Evolutionary conservation across 2,329 filamentous ascomycete genomes (phyloP).

Genomic region (Emergomyces africanus): DNA sequence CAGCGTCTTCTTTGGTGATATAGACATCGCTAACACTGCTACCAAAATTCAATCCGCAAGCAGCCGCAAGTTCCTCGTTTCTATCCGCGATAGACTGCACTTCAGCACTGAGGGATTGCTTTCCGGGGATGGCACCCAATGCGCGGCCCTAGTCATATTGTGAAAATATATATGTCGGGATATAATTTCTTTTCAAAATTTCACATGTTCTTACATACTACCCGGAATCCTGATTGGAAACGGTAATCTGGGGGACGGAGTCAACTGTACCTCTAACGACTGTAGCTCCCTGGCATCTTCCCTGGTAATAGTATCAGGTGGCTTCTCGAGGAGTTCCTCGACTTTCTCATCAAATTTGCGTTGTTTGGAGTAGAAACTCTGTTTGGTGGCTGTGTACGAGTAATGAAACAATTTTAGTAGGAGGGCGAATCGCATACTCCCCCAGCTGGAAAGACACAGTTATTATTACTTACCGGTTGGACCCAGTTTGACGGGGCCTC

Average conservation of each 20-base stretch:
- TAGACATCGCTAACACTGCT: neutral
- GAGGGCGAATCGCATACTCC: neutral
- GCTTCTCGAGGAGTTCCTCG: neutral
- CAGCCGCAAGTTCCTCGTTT: neutral
- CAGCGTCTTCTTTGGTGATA: neutral
- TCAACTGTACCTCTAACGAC: neutral
- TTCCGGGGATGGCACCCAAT: neutral
- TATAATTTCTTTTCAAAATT: neutral
- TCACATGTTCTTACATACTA: neutral
- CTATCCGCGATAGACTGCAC: slow-evolving; percentile 1
- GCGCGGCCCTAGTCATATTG: neutral
- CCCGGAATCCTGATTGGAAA: neutral
- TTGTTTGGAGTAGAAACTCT: neutral
- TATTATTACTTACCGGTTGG: neutral
- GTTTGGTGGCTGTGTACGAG: neutral
- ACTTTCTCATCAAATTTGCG: slow-evolving; percentile 5
- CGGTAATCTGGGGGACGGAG: neutral
- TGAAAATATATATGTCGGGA: neutral
- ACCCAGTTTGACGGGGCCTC: neutral
- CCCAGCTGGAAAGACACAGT: too few relatives aligned
- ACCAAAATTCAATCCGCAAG: too few relatives aligned
- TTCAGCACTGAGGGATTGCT: neutral
- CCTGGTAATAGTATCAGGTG: neutral
- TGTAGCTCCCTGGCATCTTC: neutral
- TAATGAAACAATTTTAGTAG: neutral